Base-by-base conservation (phyloP, 352 stramenopile genomes). In the Pilasporangium apinafurcum region DNA sequence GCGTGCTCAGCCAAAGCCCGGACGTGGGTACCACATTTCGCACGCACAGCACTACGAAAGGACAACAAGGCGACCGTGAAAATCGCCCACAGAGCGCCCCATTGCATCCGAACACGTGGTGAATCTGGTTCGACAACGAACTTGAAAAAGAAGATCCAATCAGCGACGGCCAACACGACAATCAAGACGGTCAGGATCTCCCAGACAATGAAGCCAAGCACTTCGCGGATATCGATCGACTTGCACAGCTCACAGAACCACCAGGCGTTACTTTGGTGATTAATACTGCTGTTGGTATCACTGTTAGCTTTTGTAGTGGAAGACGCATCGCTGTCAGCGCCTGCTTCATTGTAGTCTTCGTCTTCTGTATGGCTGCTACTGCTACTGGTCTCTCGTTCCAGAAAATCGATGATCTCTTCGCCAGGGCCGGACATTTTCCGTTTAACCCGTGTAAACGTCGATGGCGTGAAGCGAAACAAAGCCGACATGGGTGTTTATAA, bases 141-240 rank as follows among this genome's bases (percentile, higher is more conserved):
- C 18, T 56, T 55, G 46, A 67, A 60, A 25, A 67, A 53, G 29
- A 53, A 30, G 31, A 62, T 48, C 59, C 59, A 68, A 27, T 53
- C 40, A 5, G 47, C 20, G 37, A 64, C 55, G 3, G 41, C 48
- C n/a, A 64, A 48, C 34, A 55, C 53, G 26, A 53, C 39, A 37
- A 62, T 50, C 17, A 61, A 30, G 24, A 63, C 53, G 27, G 51
- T 44, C 18, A 60, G 34, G 20, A 7, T 17, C 20, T 36, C 31
- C 31, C 31, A 36, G 10, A 60, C 28, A 18, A 67, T 20, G 21
- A 67, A 67, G 13, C 34, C 48, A n/a, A 42, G 33, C 18, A 60
- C 42, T 31, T 65, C 56, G 8, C 47, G 46, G 7, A 50, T 12
- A 25, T 65, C 46, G 16, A 51, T 17, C 4, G 37, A 28, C 36